These are phyloP conservation scores for Epichloe scottii DNA, from an alignment of 2,329 filamentous ascomycete genomes.

Conservation along the genomic window DNA sequence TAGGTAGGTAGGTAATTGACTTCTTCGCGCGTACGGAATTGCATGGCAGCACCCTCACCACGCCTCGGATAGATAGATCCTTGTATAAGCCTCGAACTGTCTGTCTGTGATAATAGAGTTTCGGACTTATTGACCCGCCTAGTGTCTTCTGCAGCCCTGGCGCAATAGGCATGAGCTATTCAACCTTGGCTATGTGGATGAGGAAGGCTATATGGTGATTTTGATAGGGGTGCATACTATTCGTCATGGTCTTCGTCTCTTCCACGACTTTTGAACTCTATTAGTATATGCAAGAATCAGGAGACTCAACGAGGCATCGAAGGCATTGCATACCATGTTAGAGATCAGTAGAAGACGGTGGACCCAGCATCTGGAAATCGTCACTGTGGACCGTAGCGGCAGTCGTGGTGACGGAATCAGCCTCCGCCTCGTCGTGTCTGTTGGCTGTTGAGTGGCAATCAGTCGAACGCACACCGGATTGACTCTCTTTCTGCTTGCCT, in stretches of 20 bases:
- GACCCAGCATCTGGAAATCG: conserved; percentile 16
- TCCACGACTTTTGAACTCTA: neutral
- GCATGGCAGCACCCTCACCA: neutral
- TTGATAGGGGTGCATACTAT: neutral
- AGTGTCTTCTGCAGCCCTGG: neutral
- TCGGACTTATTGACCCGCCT: neutral
- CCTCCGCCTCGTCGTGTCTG: neutral
- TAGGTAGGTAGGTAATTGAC: neutral
- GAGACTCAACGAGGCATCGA: neutral
- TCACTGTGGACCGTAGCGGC: conserved; percentile 25
- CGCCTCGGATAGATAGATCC: no score
- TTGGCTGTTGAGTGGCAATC: neutral
- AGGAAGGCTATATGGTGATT: conserved; percentile 11
- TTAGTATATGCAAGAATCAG: neutral
- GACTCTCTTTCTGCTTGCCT: neutral
- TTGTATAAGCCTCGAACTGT: neutral
- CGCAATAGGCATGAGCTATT: neutral
- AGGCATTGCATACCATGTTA: neutral
- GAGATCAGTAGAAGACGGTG: neutral
- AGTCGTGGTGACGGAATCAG: conserved; percentile 15
- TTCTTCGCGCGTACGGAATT: neutral
- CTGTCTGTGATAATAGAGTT: neutral
- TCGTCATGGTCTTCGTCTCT: neutral
- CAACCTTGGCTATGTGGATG: conserved; percentile 7
- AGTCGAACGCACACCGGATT: neutral